These are phyloP conservation scores for Lactarius psammicola DNA, from an alignment of 768 basidiomycete species.

Conservation along the genomic window DNA sequence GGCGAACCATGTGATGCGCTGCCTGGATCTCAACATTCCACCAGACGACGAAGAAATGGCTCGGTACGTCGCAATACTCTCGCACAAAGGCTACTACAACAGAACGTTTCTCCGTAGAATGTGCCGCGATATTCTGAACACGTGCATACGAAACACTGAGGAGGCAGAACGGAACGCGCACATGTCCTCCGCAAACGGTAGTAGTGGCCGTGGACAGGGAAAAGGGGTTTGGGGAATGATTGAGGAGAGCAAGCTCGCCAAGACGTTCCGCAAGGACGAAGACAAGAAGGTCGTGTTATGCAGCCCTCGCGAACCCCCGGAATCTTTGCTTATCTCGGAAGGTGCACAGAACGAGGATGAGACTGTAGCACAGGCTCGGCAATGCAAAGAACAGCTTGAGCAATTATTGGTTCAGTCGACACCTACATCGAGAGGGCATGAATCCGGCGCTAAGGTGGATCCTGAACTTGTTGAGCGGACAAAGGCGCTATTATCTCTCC, in stretches of 20 bases:
- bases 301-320: slow-evolving; percentile 28
- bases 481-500: slow-evolving; percentile 49
- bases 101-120: slow-evolving; percentile 43
- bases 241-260: slow-evolving; percentile 80
- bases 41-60: slow-evolving; percentile 81
- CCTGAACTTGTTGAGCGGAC: slow-evolving; percentile 51
- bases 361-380: slow-evolving; percentile 46
- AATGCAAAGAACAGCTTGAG: slow-evolving; percentile 35
- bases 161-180: slow-evolving; percentile 55
- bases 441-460: slow-evolving; percentile 26
- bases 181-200: slow-evolving; percentile 30
- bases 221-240: slow-evolving; percentile 85
- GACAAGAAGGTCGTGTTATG: slow-evolving; percentile 50
- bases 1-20: slow-evolving; percentile 82
- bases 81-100: slow-evolving; percentile 1
- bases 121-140: slow-evolving; percentile 85
- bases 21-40: slow-evolving; percentile 90
- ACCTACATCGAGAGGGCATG: slow-evolving; percentile 28
- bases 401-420: slow-evolving; percentile 30
- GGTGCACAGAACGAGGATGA: slow-evolving; percentile 42
- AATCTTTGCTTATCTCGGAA: slow-evolving; percentile 25
- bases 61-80: slow-evolving; percentile 40
- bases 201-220: slow-evolving; percentile 50
- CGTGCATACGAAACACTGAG: slow-evolving; percentile 93
- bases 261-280: slow-evolving; percentile 58